Evolutionary conservation across 805 yeast genomes (phyloP).

Genomic region (Pichia manshurica): DNA sequence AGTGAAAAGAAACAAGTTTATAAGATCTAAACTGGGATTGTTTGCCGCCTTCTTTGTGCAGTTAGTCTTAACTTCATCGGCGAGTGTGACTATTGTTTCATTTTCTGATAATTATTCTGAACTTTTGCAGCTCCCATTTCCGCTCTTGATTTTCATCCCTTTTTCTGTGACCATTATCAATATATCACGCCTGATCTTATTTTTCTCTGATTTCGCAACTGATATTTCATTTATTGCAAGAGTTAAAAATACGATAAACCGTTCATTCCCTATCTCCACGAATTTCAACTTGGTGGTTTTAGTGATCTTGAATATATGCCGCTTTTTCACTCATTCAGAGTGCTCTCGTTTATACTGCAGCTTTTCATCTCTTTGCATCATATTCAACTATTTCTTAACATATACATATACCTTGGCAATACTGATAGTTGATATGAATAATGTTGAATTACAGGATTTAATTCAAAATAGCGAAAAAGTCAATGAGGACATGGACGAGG

Average conservation of each 20-base stretch:
- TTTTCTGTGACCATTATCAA: constrained; percentile 42
- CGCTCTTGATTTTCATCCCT: constrained; percentile 36
- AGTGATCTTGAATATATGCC: not conserved
- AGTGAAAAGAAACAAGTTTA: constrained; percentile 32
- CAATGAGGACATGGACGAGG: not conserved
- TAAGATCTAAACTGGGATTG: constrained; percentile 40
- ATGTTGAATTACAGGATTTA: constrained; percentile 56
- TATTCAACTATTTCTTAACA: constrained; percentile 56
- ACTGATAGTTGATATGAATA: constrained; percentile 58
- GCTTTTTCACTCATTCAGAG: constrained; percentile 1
- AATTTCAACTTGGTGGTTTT: constrained; percentile 29
- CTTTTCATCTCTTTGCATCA: constrained; percentile 43
- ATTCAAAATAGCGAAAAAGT: constrained; percentile 23
- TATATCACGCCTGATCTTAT: constrained; percentile 32
- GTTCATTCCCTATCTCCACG: constrained; percentile 29
- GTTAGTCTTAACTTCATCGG: constrained; percentile 32
- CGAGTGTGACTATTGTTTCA: constrained; percentile 40
- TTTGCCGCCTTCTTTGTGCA: constrained; percentile 40
- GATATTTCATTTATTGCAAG: not conserved
- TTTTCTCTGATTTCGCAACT: not conserved
- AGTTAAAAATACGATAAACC: not conserved
- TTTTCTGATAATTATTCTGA: constrained; percentile 28
- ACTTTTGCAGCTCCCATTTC: constrained; percentile 32
- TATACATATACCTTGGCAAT: constrained; percentile 61
- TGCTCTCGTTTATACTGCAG: constrained; percentile 34